A percentile compares a stretch with the other conserved stretches of the same genome.
These are phyloP conservation scores for Gryganskiella cystojenkinii DNA, from an alignment of 192 early-diverging fungal genomes.

Conservation along the genomic window DNA sequence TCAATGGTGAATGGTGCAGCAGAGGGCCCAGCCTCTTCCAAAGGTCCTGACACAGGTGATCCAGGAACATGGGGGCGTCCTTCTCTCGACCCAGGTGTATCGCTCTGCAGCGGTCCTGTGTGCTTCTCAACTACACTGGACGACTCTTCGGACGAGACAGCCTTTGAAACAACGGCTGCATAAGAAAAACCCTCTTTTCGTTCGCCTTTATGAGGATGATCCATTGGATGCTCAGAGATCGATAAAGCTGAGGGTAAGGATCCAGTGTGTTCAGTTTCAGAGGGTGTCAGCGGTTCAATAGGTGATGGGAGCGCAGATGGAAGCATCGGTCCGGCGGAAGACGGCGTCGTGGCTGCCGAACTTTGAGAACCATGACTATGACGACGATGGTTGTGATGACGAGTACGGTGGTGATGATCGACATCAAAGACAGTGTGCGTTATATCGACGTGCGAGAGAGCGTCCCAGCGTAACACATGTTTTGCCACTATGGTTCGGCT, in stretches of 20 bases:
- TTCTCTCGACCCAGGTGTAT: slow-evolving; percentile 9
- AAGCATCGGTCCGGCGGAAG: too few relatives aligned
- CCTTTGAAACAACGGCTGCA: too few relatives aligned
- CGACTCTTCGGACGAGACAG: background rate
- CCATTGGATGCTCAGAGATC: too few relatives aligned
- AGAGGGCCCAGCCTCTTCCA: slow-evolving; percentile 12
- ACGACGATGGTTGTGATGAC: slow-evolving; percentile 6
- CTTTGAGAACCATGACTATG: background rate
- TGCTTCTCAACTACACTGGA: too few relatives aligned
- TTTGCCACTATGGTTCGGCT: slow-evolving; percentile 29
- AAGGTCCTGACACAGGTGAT: background rate
- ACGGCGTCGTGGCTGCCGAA: background rate
- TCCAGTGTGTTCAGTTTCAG: too few relatives aligned
- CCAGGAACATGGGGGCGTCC: background rate
- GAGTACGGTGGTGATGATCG: slow-evolving; percentile 6
- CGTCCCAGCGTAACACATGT: slow-evolving; percentile 44
- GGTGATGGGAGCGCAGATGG: too few relatives aligned
- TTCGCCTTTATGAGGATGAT: too few relatives aligned
- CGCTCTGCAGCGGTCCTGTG: slow-evolving; percentile 1
- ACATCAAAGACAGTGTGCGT: slow-evolving; percentile 47
- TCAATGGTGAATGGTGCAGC: slow-evolving; percentile 27
- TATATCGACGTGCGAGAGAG: slow-evolving; percentile 35
- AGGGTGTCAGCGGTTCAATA: too few relatives aligned
- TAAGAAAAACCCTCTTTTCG: too few relatives aligned
- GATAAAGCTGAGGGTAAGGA: too few relatives aligned